Evolutionary conservation across 192 early-diverging fungal species (phyloP).

Genomic region (Coemansia sp.): DNA sequence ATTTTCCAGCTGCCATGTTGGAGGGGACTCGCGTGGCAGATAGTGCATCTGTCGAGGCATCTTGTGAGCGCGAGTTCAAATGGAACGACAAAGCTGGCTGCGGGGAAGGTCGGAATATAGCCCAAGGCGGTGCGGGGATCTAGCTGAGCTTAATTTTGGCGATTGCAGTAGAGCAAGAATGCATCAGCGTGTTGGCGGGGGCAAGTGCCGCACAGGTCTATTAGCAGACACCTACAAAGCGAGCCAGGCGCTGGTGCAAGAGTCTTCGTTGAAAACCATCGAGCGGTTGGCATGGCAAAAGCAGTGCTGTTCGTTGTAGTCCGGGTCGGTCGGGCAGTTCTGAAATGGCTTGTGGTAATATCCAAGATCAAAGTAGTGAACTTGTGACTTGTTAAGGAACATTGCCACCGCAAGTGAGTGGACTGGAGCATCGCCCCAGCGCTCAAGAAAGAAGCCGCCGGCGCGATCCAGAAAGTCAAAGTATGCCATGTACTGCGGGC

Average conservation of each 20-base stretch:
- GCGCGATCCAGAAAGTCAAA: conserved; percentile 69
- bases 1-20: neutral
- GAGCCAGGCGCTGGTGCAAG: conserved; percentile 41
- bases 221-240: conserved; percentile 11
- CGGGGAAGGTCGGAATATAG: neutral
- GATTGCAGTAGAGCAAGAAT: neutral
- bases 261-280: conserved; percentile 22
- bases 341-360: conserved; percentile 57
- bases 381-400: conserved; percentile 61
- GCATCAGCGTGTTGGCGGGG: neutral
- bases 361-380: conserved; percentile 74
- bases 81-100: neutral
- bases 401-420: conserved; percentile 69
- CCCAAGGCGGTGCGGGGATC: neutral
- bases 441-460: conserved; percentile 87
- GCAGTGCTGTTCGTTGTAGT: conserved; percentile 48
- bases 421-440: conserved; percentile 67
- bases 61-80: too few relatives aligned
- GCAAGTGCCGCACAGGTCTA: neutral
- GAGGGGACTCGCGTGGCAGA: neutral
- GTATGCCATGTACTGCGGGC: conserved; percentile 64
- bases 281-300: conserved; percentile 42
- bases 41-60: too few relatives aligned
- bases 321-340: conserved; percentile 51
- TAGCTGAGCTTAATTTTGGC: neutral